A percentile compares a stretch with the other conserved stretches of the same genome.
phyloP scores from a whole-genome alignment of 176 grass and related monocot genomes.

The Ensete glaucum region DNA sequence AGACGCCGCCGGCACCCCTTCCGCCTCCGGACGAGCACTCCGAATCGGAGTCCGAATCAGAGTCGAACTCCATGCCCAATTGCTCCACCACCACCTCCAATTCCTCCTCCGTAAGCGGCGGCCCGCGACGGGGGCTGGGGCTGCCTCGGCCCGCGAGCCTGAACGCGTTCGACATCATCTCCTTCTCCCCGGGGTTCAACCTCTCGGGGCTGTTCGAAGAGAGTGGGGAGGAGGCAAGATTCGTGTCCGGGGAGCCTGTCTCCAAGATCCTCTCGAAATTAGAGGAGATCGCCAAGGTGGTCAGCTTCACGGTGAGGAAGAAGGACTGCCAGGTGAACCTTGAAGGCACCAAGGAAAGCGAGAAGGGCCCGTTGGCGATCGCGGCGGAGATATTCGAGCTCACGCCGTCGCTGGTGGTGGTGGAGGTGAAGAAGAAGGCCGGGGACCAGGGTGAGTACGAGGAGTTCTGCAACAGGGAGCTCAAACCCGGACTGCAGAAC shows the following conservation, averaged over 20 bases:
- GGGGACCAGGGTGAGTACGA: conserved; percentile 42
- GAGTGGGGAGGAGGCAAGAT: conserved; percentile 37
- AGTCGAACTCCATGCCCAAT: not conserved
- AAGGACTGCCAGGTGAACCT: conserved; percentile 45
- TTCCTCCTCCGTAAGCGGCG: not conserved
- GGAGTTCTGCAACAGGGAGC: conserved; percentile 39
- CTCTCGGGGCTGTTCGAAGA: conserved; percentile 60
- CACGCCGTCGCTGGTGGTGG: conserved; percentile 44
- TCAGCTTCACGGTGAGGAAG: conserved; percentile 37
- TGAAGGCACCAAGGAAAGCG: conserved; percentile 33
- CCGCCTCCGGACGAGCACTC: not conserved
- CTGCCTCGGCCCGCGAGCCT: conserved; percentile 36
- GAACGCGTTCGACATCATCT: conserved; percentile 64
- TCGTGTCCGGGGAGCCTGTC: conserved; percentile 36
- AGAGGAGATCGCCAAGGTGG: conserved; percentile 38
- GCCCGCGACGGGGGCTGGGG: conserved; percentile 4
- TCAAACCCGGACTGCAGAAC: conserved; percentile 35
- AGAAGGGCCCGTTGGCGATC: conserved; percentile 42
- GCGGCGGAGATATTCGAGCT: conserved; percentile 43
- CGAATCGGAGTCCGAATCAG: conserved; percentile 7
- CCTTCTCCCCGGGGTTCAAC: conserved; percentile 46
- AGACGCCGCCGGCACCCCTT: conserved; percentile 6
- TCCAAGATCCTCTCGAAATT: conserved; percentile 39
- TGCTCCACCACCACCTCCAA: not conserved
- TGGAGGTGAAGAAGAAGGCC: conserved; percentile 49